phyloP scores from a whole-genome alignment of 31 red algal genomes.

The Bonnemaisonia californica region DNA sequence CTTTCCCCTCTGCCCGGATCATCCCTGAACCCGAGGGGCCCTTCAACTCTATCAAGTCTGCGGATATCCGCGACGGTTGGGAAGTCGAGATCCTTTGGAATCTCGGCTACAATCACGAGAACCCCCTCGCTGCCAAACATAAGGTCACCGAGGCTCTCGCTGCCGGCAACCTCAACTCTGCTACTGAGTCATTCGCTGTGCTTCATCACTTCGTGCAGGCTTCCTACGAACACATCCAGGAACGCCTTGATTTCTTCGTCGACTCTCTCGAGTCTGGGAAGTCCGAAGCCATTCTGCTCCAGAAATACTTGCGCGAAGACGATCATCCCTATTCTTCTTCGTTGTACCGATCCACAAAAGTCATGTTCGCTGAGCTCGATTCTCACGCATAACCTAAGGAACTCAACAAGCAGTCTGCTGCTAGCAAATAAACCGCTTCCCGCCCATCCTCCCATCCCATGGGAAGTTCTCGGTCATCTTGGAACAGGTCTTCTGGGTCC shows the following conservation, averaged over 20 bases:
- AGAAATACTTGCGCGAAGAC: constrained; percentile 31
- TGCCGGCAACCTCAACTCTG: not conserved
- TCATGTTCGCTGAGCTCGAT: too few species aligned
- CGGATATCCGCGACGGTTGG: not conserved
- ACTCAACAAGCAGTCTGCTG: constrained; percentile 21
- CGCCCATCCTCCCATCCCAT: too few species aligned
- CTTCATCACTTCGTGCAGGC: constrained; percentile 11
- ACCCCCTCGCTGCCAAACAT: not conserved
- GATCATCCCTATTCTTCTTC: too few species aligned
- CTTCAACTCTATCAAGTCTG: constrained; percentile 16
- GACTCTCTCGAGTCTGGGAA: constrained; percentile 16
- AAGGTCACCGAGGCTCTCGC: constrained; percentile 5
- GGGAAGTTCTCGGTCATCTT: too few species aligned
- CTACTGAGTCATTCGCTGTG: not conserved
- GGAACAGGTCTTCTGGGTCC: too few species aligned
- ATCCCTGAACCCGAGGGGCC: constrained; percentile 36
- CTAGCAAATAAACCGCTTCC: too few species aligned
- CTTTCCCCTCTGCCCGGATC: constrained; percentile 6
- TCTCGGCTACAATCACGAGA: not conserved
- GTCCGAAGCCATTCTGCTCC: constrained; percentile 20
- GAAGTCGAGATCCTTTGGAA: constrained; percentile 13
- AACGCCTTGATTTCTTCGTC: constrained; percentile 20
- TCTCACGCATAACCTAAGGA: constrained; percentile 15
- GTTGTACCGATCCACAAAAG: too few species aligned
- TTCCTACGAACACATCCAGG: constrained; percentile 3